Evolutionary conservation across 805 yeast genomes (phyloP).

Genomic region (Candida fluviatilis): DNA sequence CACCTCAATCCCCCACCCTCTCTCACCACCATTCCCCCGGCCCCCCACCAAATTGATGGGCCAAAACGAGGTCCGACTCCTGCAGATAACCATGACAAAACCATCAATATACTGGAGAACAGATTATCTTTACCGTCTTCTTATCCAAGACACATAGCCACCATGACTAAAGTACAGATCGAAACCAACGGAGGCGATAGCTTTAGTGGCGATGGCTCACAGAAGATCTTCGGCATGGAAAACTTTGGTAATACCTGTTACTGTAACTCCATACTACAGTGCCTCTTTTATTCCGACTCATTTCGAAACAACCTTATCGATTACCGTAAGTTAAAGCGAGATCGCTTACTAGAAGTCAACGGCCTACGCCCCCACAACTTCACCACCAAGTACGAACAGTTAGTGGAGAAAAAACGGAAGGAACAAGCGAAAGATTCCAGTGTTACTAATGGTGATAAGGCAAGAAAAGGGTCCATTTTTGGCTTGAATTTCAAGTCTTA

Average conservation of each 20-base stretch:
- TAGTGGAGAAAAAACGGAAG: conserved; percentile 30
- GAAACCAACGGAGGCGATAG: background rate
- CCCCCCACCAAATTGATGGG: too few species aligned
- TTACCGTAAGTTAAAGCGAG: conserved; percentile 30
- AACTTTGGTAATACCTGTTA: conserved; percentile 92
- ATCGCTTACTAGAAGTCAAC: conserved; percentile 20
- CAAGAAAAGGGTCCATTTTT: conserved; percentile 35
- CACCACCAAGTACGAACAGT: conserved; percentile 36
- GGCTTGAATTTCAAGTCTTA: conserved; percentile 33
- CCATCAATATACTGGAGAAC: too few species aligned
- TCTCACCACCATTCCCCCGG: too few species aligned
- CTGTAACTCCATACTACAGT: conserved; percentile 89
- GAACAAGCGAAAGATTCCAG: conserved; percentile 27
- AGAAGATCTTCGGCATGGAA: conserved; percentile 75
- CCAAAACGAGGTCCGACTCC: background rate
- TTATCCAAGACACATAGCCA: background rate
- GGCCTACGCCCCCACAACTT: conserved; percentile 34
- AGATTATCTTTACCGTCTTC: background rate
- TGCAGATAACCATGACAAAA: too few species aligned
- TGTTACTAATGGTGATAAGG: conserved; percentile 1
- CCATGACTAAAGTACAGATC: background rate
- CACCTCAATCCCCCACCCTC: too few species aligned
- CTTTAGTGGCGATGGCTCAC: conserved; percentile 58
- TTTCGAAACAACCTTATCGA: conserved; percentile 47
- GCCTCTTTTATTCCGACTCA: conserved; percentile 68